phyloP scores from a whole-genome alignment of 2,329 filamentous ascomycete genomes.

The Phaeosphaeriaceae sp. region DNA sequence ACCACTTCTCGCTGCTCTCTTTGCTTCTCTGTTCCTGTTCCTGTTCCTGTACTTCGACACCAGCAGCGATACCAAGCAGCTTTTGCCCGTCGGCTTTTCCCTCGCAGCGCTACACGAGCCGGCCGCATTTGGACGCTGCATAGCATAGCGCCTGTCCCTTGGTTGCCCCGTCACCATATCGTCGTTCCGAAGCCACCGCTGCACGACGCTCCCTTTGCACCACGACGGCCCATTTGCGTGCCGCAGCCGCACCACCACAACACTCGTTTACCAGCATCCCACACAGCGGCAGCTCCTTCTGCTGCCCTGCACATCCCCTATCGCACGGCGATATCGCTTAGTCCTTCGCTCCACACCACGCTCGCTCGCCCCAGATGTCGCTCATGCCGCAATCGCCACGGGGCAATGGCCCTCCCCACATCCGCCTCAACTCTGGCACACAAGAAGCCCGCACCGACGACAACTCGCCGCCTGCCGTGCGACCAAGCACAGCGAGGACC shows the following conservation, averaged over 20 bases:
- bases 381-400: slow-evolving; percentile 39
- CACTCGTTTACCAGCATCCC: slow-evolving; percentile 28
- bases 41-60: slow-evolving; percentile 9
- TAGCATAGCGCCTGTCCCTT: slow-evolving; percentile 17
- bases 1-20: slow-evolving; percentile 17
- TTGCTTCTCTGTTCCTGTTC: slow-evolving; percentile 16
- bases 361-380: slow-evolving; percentile 28
- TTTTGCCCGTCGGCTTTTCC: slow-evolving; percentile 14
- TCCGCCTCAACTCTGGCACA: slow-evolving; percentile 68
- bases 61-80: slow-evolving; percentile 34
- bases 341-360: slow-evolving; percentile 34
- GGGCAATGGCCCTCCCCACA: slow-evolving; percentile 60
- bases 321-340: slow-evolving; percentile 19
- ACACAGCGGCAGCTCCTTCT: slow-evolving; percentile 18
- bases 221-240: slow-evolving; percentile 28
- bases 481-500: slow-evolving; percentile 50
- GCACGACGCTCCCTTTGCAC: slow-evolving; percentile 26
- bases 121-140: slow-evolving; percentile 15
- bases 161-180: slow-evolving; percentile 37
- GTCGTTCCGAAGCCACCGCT: slow-evolving; percentile 15
- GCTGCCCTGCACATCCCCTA: slow-evolving; percentile 20
- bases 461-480: slow-evolving; percentile 32
- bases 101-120: neutral
- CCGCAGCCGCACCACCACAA: slow-evolving; percentile 35
- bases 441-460: slow-evolving; percentile 57